Conservation (phyloP, 331 rosid genomes). For the Prunus yedoensis region DNA sequence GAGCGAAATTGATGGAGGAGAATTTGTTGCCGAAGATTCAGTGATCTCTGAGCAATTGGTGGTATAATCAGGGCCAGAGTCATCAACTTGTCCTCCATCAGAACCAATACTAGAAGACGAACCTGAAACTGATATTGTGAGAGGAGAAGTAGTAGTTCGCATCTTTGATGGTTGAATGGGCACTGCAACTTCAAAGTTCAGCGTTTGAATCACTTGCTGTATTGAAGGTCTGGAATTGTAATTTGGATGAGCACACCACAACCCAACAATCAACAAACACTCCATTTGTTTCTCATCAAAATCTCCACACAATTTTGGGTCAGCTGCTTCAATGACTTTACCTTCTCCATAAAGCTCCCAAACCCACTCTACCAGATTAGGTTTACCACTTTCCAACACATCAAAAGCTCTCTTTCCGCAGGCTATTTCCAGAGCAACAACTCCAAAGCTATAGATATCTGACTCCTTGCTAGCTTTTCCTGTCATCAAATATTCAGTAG, state of each 20-base stretch:
- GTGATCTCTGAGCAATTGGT: neutral
- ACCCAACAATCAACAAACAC: neutral
- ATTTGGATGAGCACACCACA: constrained; percentile 4
- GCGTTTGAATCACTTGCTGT: neutral
- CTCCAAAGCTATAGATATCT: neutral
- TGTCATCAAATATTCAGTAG: neutral
- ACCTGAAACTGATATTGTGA: neutral
- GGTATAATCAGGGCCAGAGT: no score
- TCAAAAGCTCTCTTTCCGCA: no score
- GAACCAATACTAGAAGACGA: no score
- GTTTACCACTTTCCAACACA: neutral
- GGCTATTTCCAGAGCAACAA: no score
- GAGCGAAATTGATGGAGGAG: neutral
- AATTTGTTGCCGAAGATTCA: neutral
- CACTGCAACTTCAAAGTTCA: neutral
- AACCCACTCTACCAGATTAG: neutral
- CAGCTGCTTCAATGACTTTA: neutral
- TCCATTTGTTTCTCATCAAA: neutral
- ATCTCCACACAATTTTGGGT: neutral
- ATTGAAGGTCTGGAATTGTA: neutral
- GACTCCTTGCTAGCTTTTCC: neutral
- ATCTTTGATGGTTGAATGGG: no score
- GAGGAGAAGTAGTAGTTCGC: neutral
- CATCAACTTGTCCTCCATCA: no score
- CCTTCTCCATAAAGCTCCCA: neutral